Percentiles rank a stretch among this genome's conserved stretches.
phyloP scores from a whole-genome alignment of 305 asterid species.

The Plantago lanceolata region DNA sequence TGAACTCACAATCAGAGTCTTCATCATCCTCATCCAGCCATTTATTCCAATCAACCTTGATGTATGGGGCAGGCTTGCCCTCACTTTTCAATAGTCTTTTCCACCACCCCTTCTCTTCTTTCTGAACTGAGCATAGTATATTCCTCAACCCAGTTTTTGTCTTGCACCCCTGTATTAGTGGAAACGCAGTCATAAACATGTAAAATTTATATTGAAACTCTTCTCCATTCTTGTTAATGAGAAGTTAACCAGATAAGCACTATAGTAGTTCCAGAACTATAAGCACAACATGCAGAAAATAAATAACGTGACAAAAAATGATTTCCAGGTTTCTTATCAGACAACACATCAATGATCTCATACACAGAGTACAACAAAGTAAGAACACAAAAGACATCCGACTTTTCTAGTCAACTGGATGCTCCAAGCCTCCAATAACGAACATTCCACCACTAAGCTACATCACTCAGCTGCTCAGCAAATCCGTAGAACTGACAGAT shows the following conservation, averaged over 20 bases:
- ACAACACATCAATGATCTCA: too few relatives aligned
- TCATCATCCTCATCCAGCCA: conserved; percentile 90
- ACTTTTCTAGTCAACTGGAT: too few relatives aligned
- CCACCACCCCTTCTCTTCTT: conserved; percentile 83
- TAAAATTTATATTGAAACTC: conserved; percentile 8
- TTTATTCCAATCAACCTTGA: conserved; percentile 90
- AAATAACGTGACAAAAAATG: too few relatives aligned
- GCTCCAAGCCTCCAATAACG: too few relatives aligned
- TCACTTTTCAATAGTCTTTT: conserved; percentile 70
- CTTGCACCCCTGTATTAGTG: conserved; percentile 61
- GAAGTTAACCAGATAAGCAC: neutral
- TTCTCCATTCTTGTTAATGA: neutral
- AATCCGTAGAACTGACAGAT: too few relatives aligned
- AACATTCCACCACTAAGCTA: too few relatives aligned
- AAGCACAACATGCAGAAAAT: too few relatives aligned
- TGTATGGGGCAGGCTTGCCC: conserved; percentile 70
- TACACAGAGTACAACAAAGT: too few relatives aligned
- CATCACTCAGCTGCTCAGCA: too few relatives aligned
- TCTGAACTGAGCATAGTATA: conserved; percentile 62
- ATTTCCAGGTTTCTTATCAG: too few relatives aligned
- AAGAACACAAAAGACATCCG: too few relatives aligned
- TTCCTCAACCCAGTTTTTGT: conserved; percentile 68
- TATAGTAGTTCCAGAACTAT: too few relatives aligned
- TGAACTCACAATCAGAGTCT: conserved; percentile 63
- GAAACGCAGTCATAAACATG: conserved; percentile 11